Base-by-base conservation (phyloP, 2,329 filamentous ascomycete genomes). In the Rhynchosporium graminicola region DNA sequence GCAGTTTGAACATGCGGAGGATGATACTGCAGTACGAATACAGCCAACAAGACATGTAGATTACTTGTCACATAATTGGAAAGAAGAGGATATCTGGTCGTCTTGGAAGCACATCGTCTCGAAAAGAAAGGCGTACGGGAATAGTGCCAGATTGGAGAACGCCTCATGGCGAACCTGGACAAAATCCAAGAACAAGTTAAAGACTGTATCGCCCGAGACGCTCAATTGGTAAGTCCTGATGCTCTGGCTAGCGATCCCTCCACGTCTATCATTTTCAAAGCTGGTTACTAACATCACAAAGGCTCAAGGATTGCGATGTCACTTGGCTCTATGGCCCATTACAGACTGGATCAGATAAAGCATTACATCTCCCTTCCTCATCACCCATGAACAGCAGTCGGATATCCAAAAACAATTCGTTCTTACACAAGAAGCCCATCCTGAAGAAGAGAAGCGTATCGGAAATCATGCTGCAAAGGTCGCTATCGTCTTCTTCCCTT, bases 121-220 rank as follows among this genome's bases (percentile, higher is more conserved):
- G 33, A 90, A 91, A 71, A 83, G 89, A 70, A 87, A 86, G 63
- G 84, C 91, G 59, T 96, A 96, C 68, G 87, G 86, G 69, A 94
- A 97, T 75, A 85, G 89, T 42, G 88, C 87, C 40, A 83, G 95
- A 56, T 77, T 98, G 36, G 95, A 98, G 76, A 98, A 99, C 76
- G 95, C 95, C 3, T 97, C 92, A 0, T 99, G 95, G 95, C 85
- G 95, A 74, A 95, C 92, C 0, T 98, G 95, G 95, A 90, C 91
- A 74, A 98, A 98, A 77, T 83, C 90, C 55, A 96, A 96, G 77
- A 89, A 96, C 75, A 86, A 89, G 46, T 80, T 98, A 55, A 88
- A 87, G 74, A 98, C 94, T 0, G 87, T 98, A 28, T 92, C 92
- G 7, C 92, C 95, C 3, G 93, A 97, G 76, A 91, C 89, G 1